Evolutionary conservation across 2,329 filamentous ascomycete genomes (phyloP), one percentile per base, ranked within the genome.

Genomic region (Colletotrichum lini): DNA sequence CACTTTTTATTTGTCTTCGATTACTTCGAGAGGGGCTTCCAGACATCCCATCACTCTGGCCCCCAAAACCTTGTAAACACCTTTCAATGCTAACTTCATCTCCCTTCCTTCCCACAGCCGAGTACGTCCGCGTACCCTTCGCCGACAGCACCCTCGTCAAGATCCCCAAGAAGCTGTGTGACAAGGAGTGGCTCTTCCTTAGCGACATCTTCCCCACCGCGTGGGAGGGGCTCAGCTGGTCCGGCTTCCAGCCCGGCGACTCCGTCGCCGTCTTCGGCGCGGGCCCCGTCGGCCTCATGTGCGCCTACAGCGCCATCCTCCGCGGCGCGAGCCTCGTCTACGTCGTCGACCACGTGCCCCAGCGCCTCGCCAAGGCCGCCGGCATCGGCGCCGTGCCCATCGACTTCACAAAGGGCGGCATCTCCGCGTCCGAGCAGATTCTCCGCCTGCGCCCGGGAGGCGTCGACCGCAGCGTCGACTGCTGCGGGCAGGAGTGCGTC

Each of bases 101-200:
- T 26, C 26, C 26, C 26, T 26, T 26, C 26, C 4, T 26, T 4
- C 26, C 30, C 15, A 10, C n/a, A 75, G 76, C 77, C 67, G 77
- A 92, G 77, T 92, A 89, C 72, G 81, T 92, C 26, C 84, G 89
- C 3, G 87, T 92, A 2, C 91, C 90, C 0, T 92, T 88, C 70
- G 90, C 90, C 0, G 91, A 92, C 76, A 91, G 91, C 80, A 92
- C 92, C 72, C 88, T 88, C 8, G 78, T 92, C 38, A 87, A 87
- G 63, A 80, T 93, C 2, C 90, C 90, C 1, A 90, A 89, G 0
- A 89, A 82, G n/a, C 88, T 91, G 72, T 82, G 90, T 53, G 90
- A 92, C 76, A 83, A 85, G 0, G 90, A 91, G 74, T 91, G 90
- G 74, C 87, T 87, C 62, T 77, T 85, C 4, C 77, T 85, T 1